Base-by-base conservation (phyloP, 192 early-diverging fungal genomes). In the Coemansia sp. region DNA sequence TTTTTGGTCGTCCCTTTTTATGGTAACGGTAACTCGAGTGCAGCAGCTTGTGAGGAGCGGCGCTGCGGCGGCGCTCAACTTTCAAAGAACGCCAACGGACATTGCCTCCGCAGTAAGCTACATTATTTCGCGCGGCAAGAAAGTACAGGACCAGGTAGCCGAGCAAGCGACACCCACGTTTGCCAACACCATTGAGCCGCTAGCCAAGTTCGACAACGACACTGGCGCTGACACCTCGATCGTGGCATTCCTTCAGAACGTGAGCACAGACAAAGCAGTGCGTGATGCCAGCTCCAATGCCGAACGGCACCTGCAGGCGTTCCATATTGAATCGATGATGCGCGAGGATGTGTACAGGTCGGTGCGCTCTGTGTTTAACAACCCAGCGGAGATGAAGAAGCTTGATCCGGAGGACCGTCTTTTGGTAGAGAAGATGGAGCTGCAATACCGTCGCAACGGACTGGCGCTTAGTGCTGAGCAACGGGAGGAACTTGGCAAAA, bases 381-480 rank as follows among this genome's bases (percentile, higher is more conserved):
- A 67, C 43, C 65, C 72, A 13, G 67, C 59, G 1, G 67, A 65
- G 49, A 41, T 87, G 32, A 54, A 62, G 3, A 52, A 48, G 21
- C 78, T 88, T 47, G 84, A 83, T 26, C 63, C 84, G 4, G 88
- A 92, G 69, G 89, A 86, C 57, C 74, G 82, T 8, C 83, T 88
- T 10, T 78, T 92, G 56, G 74, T 90, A 26, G 77, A 86, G 39
- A 88, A 88, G 63, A 85, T 87, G 22, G 76, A 87, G 26, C 77
- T 85, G 10, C 83, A 87, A 58, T 95, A 87, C 67, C 80, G 83
- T 55, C 81, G 91, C 56, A 86, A 88, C 66, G 93, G 92, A 11
- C 81, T 92, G 8, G 88, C 80, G 26, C 82, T 95, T 15, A 75
- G 85, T 4, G 78, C 82, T 39, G 72, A 84, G 10, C 66, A 88